Percentiles rank a stretch among this genome's conserved stretches.
Conservation (phyloP, 176 grass and related monocot genomes). For the Olyra latifolia region DNA sequence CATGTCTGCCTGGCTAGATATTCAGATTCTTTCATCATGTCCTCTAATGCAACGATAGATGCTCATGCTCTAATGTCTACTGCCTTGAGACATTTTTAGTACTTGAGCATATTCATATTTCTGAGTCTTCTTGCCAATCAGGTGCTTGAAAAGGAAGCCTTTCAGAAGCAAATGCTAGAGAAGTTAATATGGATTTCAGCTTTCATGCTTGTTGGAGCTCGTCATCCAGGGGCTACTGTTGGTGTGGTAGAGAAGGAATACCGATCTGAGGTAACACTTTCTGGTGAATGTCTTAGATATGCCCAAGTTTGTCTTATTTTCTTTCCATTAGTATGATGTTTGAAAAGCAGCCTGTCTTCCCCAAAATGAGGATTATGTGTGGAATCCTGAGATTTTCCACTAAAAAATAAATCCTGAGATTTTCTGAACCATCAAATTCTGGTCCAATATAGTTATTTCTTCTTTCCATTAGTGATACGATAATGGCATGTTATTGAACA, state of each 20-base stretch:
- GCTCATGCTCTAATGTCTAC: neutral
- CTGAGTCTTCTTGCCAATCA: slow-evolving; percentile 21
- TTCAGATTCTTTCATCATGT: neutral
- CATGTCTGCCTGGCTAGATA: neutral
- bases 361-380: neutral
- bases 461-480: neutral
- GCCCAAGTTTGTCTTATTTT: neutral
- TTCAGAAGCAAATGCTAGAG: slow-evolving; percentile 96
- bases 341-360: neutral
- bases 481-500: neutral
- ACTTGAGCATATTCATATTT: neutral
- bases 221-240: slow-evolving; percentile 82
- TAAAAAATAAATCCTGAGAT: neutral
- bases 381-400: neutral
- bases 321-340: neutral
- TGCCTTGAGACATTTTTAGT: neutral
- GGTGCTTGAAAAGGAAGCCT: slow-evolving; percentile 87
- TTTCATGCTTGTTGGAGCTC: slow-evolving; percentile 97
- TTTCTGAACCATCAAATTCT: neutral
- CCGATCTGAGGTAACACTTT: slow-evolving; percentile 56
- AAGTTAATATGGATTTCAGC: slow-evolving; percentile 97
- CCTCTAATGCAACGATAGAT: neutral
- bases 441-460: neutral
- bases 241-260: slow-evolving; percentile 78
- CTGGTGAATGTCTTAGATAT: neutral